Evolutionary conservation across 2,329 filamentous ascomycete species (phyloP), one percentile per base, ranked within the genome.

Genomic region (Aaosphaeria pasadenensis): DNA sequence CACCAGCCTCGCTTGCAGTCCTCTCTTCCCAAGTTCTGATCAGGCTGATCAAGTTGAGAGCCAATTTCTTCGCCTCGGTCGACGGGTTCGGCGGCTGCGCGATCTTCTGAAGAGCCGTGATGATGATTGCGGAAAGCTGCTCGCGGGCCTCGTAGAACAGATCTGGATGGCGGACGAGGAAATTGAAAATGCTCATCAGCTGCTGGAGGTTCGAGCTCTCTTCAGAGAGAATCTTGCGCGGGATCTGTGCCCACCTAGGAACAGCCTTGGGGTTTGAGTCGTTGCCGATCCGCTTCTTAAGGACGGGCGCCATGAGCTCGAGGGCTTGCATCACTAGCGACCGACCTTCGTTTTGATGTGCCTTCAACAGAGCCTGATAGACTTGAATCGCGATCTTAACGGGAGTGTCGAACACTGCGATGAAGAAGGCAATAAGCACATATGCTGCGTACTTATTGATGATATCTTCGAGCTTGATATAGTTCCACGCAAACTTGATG

Each of bases 371-470:
- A 2, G 91, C 91, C 55, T 94, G 86, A 65, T 99, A 99, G 24
- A 99, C 91, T 68, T 97, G 92, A 17, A 88, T 88, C 4, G 94
- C 91, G 47, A 99, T 97, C 79, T 97, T 99, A 9, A 89, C 81
- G 0, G 94, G 95, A 0, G 94, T 97, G 60, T 99, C 95, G 64
- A 95, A 99, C 55, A 95, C 88, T 0, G 90, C 89, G 60, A 99
- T 96, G 74, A 99, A 99, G 71, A 96, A 99, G 3, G 89, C 91
- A 52, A 99, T 95, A 5, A 99, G 84, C 5, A 96, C 92, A 62
- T 99, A 99, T 3, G 94, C 91, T 1, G 92, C 94, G 68, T 97
- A 94, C 71, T 99, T 99, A 77, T 97, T 99, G 75, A 99, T 96
- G 48, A 96, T 89, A 69, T 99, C 94, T 64, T 99, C 95, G n/a